Conservation (phyloP, 2,329 filamentous ascomycete genomes). For the Colletotrichum sp. region DNA sequence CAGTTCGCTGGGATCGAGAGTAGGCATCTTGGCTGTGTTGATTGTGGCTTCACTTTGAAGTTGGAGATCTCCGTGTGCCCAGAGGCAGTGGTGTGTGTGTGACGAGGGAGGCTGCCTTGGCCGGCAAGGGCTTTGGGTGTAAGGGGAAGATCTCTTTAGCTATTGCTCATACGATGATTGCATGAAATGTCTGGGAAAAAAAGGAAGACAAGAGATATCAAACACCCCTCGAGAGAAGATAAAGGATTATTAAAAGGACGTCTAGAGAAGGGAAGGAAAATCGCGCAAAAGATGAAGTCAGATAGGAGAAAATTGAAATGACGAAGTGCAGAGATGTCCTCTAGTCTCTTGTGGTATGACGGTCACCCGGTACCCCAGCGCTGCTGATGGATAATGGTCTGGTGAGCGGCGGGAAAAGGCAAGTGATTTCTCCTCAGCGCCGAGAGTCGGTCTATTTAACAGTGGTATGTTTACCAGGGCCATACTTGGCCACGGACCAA, state of each 20-base stretch:
- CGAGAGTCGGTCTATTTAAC: conserved; percentile 16
- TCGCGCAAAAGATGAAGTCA: conserved; percentile 1
- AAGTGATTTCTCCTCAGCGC: background rate
- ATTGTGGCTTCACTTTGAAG: background rate
- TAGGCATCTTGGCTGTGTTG: conserved; percentile 23
- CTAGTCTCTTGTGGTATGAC: conserved; percentile 9
- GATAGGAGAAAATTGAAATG: conserved; percentile 2
- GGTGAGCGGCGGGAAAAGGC: background rate
- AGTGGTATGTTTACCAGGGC: conserved; percentile 7
- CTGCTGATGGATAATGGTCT: conserved; percentile 18
- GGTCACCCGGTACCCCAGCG: conserved; percentile 13
- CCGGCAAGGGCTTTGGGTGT: conserved; percentile 4
- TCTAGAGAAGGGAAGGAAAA: background rate
- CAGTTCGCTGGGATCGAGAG: conserved; percentile 34
- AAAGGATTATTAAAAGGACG: background rate
- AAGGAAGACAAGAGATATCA: background rate
- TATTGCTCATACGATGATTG: background rate
- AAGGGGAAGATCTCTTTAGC: background rate
- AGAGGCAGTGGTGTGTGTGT: conserved; percentile 1
- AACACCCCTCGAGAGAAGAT: background rate
- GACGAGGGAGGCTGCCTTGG: conserved; percentile 11
- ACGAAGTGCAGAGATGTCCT: background rate
- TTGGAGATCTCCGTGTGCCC: background rate
- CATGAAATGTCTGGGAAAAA: background rate
- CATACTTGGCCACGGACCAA: background rate